Percentiles rank a stretch among this genome's conserved stretches.
These are phyloP conservation scores for Leishmania aethiopica DNA, from an alignment of 208 protist genomes.

Conservation along the genomic window DNA sequence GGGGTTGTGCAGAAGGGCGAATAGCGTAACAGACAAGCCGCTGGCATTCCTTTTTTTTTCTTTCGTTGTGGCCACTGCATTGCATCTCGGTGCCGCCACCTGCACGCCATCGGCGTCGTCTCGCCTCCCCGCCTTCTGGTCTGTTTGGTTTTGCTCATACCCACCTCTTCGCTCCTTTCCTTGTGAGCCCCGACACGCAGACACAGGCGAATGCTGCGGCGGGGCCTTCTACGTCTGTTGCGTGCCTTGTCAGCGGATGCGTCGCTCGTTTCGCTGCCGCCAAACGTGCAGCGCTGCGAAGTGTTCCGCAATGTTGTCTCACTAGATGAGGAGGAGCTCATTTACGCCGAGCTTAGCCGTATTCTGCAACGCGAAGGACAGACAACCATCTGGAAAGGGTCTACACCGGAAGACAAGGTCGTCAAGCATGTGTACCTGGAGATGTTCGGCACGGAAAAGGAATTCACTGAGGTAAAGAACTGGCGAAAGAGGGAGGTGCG, in stretches of 20 bases:
- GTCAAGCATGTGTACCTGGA: conserved; percentile 85
- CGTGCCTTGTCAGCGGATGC: conserved; percentile 44
- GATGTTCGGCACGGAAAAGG: conserved; percentile 69
- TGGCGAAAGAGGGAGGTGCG: conserved; percentile 68
- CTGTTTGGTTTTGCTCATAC: not conserved
- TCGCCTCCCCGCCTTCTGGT: not conserved
- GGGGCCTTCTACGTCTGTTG: conserved; percentile 1
- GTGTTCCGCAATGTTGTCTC: conserved; percentile 82
- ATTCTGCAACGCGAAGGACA: conserved; percentile 77
- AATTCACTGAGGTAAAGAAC: conserved; percentile 83
- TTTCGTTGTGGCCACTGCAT: not conserved
- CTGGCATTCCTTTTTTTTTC: not conserved
- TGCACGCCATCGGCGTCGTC: not conserved
- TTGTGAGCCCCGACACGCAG: not conserved
- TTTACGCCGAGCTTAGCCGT: conserved; percentile 70
- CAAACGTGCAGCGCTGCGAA: conserved; percentile 49
- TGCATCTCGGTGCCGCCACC: too few relatives aligned
- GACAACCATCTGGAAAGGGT: conserved; percentile 43
- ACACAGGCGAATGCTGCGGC: conserved; percentile 14
- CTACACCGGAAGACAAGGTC: conserved; percentile 56
- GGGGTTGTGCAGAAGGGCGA: too few relatives aligned
- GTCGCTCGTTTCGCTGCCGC: conserved; percentile 64
- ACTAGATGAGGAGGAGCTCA: conserved; percentile 60
- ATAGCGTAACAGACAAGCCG: not conserved
- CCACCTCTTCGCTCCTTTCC: not conserved